Evolutionary conservation across 805 yeast genomes (phyloP), one percentile per base, ranked within the genome.

Genomic region (Clavispora vitiphila): DNA sequence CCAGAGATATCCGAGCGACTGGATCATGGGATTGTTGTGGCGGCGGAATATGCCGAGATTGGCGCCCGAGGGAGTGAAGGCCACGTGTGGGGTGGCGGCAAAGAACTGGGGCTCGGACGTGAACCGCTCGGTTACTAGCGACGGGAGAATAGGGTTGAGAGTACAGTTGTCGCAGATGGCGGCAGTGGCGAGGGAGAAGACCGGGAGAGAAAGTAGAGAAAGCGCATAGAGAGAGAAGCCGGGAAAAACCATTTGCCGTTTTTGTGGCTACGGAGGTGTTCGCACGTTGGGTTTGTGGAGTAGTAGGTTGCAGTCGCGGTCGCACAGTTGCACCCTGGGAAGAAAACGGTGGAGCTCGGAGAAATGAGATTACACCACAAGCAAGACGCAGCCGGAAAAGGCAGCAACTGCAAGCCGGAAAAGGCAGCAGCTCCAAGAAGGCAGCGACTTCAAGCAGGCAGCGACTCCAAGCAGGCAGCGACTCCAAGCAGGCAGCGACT

Each of bases 11-110:
- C 58, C 62, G 23, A 54, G 53, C 20, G 67, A 59, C 19, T 42
- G 49, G 18, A 66, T 38, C 15, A 60, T 47, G 1, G 73, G 72
- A 37, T 67, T 65, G 30, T 67, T 67, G 38, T 32, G 37, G 4
- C 51, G 43, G 15, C 45, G 16, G 29, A 30, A n/a, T 10, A 50
- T 47, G 8, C 41, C 40, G 18, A 50, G 41, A 12, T 19, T 32
- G 35, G 16, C 35, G 24, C 35, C 22, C n/a, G 20, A 10, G 9
- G 26, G 14, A n/a, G 25, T 23, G 18, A 21, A 20, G 12, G 22
- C 37, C 14, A 21, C 24, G n/a, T 20, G 27, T 12, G 29, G 24
- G n/a, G 26, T 19, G 5, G 32, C 19, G 20, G 14, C 10, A 29
- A 29, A 37, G 29, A 5, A 16, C 11, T 18, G 5, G n/a, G 40